These are phyloP conservation scores for Yarrowia sp. DNA, from an alignment of 805 yeast species.

Conservation along the genomic window DNA sequence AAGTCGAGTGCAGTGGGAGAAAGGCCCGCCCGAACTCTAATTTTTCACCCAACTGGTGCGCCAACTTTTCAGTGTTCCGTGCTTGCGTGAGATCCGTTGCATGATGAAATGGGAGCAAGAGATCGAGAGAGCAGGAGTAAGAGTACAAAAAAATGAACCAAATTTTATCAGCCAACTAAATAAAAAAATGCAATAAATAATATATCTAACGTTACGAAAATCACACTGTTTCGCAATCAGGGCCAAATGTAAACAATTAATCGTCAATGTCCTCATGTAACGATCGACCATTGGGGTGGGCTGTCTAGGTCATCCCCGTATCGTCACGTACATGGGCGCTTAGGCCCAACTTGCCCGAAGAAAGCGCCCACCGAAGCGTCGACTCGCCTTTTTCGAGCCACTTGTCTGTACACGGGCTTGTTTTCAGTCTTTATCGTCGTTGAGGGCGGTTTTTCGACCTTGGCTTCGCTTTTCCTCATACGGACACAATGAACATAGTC, in stretches of 20 bases:
- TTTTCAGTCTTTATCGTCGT: background rate
- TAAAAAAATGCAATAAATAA: slow-evolving; percentile 1
- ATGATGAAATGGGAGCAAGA: slow-evolving; percentile 13
- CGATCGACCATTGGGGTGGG: too few species aligned
- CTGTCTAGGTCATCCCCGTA: too few species aligned
- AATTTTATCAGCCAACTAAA: background rate
- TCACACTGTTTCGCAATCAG: background rate
- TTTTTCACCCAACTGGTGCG: too few species aligned
- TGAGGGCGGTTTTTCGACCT: background rate
- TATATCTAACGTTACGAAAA: background rate
- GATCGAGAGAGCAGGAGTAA: background rate
- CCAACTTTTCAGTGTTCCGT: background rate
- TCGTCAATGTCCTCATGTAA: too few species aligned
- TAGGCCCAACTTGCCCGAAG: slow-evolving; percentile 13
- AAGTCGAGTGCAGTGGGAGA: background rate
- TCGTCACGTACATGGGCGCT: background rate
- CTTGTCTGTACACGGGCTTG: slow-evolving; percentile 17
- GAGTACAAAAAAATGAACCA: background rate
- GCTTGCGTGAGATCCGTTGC: slow-evolving; percentile 9
- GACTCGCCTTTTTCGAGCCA: background rate
- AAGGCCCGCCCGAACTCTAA: slow-evolving; percentile 7
- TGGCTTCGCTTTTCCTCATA: background rate
- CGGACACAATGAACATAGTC: slow-evolving; percentile 32
- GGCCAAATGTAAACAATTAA: too few species aligned
- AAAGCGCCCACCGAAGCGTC: background rate